phyloP scores from a whole-genome alignment of 148 eudicot genomes.

The Heliamphora exappendiculata region DNA sequence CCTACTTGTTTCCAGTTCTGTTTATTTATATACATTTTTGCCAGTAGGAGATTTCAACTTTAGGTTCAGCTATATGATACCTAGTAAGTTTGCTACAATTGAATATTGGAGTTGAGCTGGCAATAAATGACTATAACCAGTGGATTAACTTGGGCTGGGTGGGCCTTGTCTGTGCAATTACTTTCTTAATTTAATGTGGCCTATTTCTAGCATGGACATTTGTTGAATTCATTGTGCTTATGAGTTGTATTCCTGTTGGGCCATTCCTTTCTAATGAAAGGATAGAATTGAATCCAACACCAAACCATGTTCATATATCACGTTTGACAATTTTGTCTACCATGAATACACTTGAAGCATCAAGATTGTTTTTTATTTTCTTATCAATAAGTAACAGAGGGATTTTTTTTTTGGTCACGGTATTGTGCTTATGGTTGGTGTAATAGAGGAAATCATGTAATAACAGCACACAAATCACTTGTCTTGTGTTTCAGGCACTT shows the following conservation, averaged over 20 bases:
- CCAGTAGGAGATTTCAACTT: background rate
- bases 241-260: too few relatives aligned
- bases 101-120: background rate
- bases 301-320: background rate
- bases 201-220: background rate
- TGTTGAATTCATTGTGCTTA: background rate
- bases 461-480: background rate
- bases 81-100: background rate
- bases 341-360: background rate
- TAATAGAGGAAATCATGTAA: background rate
- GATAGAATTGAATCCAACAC: too few relatives aligned
- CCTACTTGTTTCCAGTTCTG: background rate
- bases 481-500: slow-evolving; percentile 52
- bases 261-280: too few relatives aligned
- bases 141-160: background rate
- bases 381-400: background rate
- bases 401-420: background rate
- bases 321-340: background rate
- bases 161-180: background rate
- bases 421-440: background rate
- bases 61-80: background rate
- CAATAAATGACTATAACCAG: background rate
- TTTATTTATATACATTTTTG: background rate
- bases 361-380: background rate
- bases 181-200: background rate